Evolutionary conservation across 2,329 filamentous ascomycete genomes (phyloP), one percentile per base, ranked within the genome.

Genomic region (Zelopaecilomyces penicillatus): DNA sequence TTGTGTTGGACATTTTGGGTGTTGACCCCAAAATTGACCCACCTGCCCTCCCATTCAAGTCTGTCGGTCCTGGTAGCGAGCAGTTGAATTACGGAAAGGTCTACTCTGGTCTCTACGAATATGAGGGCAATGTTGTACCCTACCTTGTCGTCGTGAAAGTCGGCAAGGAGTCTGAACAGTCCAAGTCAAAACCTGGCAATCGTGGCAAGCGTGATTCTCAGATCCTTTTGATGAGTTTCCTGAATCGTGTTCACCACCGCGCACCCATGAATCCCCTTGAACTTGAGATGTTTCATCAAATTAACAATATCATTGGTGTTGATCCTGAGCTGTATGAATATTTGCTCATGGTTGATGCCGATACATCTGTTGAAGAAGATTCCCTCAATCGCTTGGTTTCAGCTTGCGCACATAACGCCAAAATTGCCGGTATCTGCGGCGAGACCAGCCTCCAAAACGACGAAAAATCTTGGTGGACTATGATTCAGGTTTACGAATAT

Each of bases 401-500:
- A 46, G 86, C 86, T 42, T 98, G 90, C 67, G 83, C 87, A 54
- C 90, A 96, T 58, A 88, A 98, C 63, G 83, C 88, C 30, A 95
- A 94, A 71, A 95, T 98, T 69, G 89, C 87, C 27, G 93, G 91
- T 68, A 96, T 97, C 50, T 98, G 93, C 63, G 93, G 93, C 61
- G 93, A 98, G 65, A 98, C 93, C 2, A 93, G 84, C 65, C 74
- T 98, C 58, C 87, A 96, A 63, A 98, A 98, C 58, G 91, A 96
- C 64, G 88, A 96, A 57, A 78, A 83, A 54, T 90, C 83, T 57
- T 97, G 90, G 89, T 95, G 88, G 87, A 98, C 93, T 9, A 98
- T 98, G 93, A 98, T 98, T 59, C 93, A 98, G 65, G 93, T 98
- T 52, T 98, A 98, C 69, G 93, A 98, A 65, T 98, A 98, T 73